A percentile compares a stretch with the other conserved stretches of the same genome.
Conservation (phyloP, 345 rosid genomes). For the Excoecaria agallocha region DNA sequence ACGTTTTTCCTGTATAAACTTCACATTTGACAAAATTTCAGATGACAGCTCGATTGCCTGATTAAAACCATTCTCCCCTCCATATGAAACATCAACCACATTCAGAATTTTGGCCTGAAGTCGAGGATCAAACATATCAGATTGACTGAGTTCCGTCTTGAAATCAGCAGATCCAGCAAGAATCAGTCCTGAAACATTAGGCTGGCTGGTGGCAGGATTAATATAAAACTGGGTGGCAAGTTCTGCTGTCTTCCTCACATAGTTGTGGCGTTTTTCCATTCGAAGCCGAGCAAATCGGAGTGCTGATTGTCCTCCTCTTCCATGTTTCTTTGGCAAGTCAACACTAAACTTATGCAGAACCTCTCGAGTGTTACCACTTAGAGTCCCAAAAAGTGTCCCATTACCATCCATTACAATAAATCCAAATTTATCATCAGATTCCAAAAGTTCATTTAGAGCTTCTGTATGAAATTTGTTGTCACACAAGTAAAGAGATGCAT, state of each 20-base stretch:
- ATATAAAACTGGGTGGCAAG: conserved; percentile 89
- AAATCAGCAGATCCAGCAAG: conserved; percentile 97
- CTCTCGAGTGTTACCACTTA: conserved; percentile 91
- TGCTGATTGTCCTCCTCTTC: conserved; percentile 97
- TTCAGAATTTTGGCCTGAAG: conserved; percentile 89
- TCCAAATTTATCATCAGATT: conserved; percentile 91
- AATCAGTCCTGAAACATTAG: conserved; percentile 82
- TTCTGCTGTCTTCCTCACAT: conserved; percentile 93
- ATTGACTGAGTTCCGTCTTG: conserved; percentile 91
- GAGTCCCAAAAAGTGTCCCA: conserved; percentile 84
- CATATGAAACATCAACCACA: conserved; percentile 88
- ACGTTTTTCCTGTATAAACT: conserved; percentile 91
- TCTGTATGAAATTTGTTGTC: conserved; percentile 90
- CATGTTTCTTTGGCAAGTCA: conserved; percentile 91
- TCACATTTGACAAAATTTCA: conserved; percentile 82
- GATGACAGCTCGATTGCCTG: conserved; percentile 91
- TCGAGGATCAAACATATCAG: conserved; percentile 96
- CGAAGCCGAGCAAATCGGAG: conserved; percentile 92
- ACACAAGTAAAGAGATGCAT: conserved; percentile 82
- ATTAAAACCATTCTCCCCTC: conserved; percentile 90
- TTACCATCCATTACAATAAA: conserved; percentile 94
- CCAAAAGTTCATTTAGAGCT: conserved; percentile 77
- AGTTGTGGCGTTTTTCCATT: conserved; percentile 92
- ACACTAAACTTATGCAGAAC: conserved; percentile 87
- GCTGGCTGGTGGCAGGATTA: conserved; percentile 90